These are phyloP conservation scores for Takakia lepidozioides DNA, from an alignment of 225 moss, liverwort and hornwort species.

Conservation along the genomic window DNA sequence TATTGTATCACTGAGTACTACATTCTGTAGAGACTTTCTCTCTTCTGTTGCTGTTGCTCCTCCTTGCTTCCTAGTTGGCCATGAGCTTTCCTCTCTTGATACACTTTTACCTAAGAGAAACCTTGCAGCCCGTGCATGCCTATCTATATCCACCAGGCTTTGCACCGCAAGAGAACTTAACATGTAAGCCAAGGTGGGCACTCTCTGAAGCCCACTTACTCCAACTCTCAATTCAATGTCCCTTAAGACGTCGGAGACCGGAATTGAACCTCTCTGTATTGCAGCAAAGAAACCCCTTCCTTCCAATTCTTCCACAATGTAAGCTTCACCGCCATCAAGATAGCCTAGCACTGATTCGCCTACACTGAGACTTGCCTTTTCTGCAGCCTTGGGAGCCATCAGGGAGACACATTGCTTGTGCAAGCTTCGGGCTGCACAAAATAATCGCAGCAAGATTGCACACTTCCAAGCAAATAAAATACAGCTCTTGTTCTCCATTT, in stretches of 20 bases:
- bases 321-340: conserved; percentile 25
- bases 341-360: conserved; percentile 45
- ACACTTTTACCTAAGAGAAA: conserved; percentile 34
- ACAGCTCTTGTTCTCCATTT: conserved; percentile 10
- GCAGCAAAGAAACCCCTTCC: conserved; percentile 43
- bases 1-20: too few species aligned
- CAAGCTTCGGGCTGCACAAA: conserved; percentile 38
- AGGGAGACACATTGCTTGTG: conserved; percentile 67
- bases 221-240: conserved; percentile 27
- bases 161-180: conserved; percentile 50
- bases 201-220: conserved; percentile 9
- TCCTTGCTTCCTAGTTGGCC: too few species aligned
- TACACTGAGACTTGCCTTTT: conserved; percentile 47
- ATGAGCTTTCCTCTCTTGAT: too few species aligned
- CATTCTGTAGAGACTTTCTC: too few species aligned
- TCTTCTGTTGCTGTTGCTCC: too few species aligned
- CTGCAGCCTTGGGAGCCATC: conserved; percentile 88
- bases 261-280: conserved; percentile 48
- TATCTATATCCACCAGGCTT: conserved; percentile 64
- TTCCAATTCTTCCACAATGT: conserved; percentile 28
- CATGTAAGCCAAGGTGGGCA: conserved; percentile 28
- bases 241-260: conserved; percentile 56
- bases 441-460: conserved; percentile 55
- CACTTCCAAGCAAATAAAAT: conserved; percentile 18
- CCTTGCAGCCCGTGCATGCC: conserved; percentile 44